phyloP scores from a whole-genome alignment of 495 filamentous ascomycete species.

The Podospora bellae-mahoneyi region DNA sequence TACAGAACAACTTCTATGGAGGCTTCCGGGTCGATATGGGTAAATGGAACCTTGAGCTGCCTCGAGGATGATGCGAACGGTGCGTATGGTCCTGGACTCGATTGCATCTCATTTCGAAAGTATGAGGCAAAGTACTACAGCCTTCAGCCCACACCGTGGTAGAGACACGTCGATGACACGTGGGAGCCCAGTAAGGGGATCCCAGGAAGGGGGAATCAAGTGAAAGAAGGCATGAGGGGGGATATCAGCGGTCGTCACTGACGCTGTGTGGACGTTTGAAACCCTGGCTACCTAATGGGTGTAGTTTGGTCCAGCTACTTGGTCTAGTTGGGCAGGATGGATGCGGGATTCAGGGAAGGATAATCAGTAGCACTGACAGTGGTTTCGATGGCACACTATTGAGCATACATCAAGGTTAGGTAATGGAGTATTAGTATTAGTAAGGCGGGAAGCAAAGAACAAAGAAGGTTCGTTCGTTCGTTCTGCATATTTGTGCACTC shows the following conservation, averaged over 20 bases:
- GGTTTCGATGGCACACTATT: too few species aligned
- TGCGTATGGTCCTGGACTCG: slow-evolving; percentile 15
- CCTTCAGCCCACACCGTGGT: slow-evolving; percentile 23
- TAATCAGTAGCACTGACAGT: too few species aligned
- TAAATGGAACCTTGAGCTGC: slow-evolving; percentile 17
- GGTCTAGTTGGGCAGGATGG: not conserved
- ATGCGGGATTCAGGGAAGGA: too few species aligned
- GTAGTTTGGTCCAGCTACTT: not conserved
- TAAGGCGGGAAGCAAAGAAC: not conserved
- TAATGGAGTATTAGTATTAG: not conserved
- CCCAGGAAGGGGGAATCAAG: not conserved
- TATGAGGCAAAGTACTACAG: slow-evolving; percentile 24
- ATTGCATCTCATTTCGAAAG: slow-evolving; percentile 14
- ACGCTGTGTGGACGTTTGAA: too few species aligned
- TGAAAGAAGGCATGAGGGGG: too few species aligned
- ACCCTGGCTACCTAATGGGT: too few species aligned
- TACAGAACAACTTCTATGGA: slow-evolving; percentile 12
- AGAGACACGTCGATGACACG: not conserved
- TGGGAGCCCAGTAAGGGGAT: not conserved
- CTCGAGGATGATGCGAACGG: slow-evolving; percentile 10
- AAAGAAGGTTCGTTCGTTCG: not conserved
- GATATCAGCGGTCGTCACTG: too few species aligned
- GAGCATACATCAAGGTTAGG: not conserved
- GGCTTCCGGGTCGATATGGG: slow-evolving; percentile 17
- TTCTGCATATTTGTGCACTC: slow-evolving; percentile 4